Evolutionary conservation across 192 early-diverging fungal genomes (phyloP), one percentile per base, ranked within the genome.

Genomic region (Backusella tarrabulga): DNA sequence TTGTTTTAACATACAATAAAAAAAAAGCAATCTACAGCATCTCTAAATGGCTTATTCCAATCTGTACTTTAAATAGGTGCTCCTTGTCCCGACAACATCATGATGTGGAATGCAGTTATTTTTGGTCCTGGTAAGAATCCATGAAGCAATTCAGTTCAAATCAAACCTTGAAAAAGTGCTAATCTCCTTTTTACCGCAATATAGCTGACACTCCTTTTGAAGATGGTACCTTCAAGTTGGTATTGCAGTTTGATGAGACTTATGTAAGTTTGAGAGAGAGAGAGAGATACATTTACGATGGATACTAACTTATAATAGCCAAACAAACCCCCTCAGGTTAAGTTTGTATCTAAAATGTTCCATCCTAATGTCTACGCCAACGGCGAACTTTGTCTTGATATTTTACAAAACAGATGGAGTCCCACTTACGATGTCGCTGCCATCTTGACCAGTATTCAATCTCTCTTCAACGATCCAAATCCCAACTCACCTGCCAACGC

Each of bases 101-200:
- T 98, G 88, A 74, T 95, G 54, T 98, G 98, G 98, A 98, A 99
- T 80, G 98, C 97, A 15, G 97, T 99, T n/a, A 99, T 99, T 81
- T 99, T 99, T 85, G 98, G 94, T 17, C 93, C 93, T 42, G 89
- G 88, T 88, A 84, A 83, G 80, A 68, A 8, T 14, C n/a, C 26
- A 35, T 67, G 15, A 46, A 36, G 26, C n/a, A 60, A 29, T 66
- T 52, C 19, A 68, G 8, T 19, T n/a, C 11, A 42, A 36, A 17
- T n/a, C 66, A 40, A 41, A 6, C 8, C 36, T 32, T 7, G 0
- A 71, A 40, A 23, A 44, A 38, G 71, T 34, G 21, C 56, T 67
- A 38, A 67, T 71, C 36, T 74, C 34, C 23, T 77, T 46, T 50
- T 11, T 74, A 3, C 46, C 26, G 3, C 32, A 32, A 82, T 38